Evolutionary conservation across 176 grass and related monocot genomes (phyloP).

Genomic region (Sorghum bicolor): Sorghum_bicolor_NCBIv3 NC_012875.2:57471001-57471500

Average conservation of each 20-base stretch:
- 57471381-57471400: constrained; percentile 64
- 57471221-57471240: constrained; percentile 33
- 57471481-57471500: constrained; percentile 34
- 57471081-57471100: neutral
- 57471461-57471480: constrained; percentile 44
- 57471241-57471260: neutral
- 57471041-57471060: neutral
- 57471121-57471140: neutral
- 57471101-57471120: neutral
- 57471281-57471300: neutral
- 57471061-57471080: neutral
- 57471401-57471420: constrained; percentile 57
- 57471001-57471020: neutral
- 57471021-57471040: neutral
- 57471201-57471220: constrained; percentile 22
- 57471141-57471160: constrained; percentile 44
- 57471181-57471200: neutral
- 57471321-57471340: neutral
- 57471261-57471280: neutral
- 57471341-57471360: constrained; percentile 11
- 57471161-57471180: constrained; percentile 40
- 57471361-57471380: constrained; percentile 44
- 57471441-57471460: constrained; percentile 50
- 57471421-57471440: constrained; percentile 67
- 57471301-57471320: constrained; percentile 26